Base-by-base conservation (phyloP, 441 rosid genomes). In the Adansonia gregorii region DNA sequence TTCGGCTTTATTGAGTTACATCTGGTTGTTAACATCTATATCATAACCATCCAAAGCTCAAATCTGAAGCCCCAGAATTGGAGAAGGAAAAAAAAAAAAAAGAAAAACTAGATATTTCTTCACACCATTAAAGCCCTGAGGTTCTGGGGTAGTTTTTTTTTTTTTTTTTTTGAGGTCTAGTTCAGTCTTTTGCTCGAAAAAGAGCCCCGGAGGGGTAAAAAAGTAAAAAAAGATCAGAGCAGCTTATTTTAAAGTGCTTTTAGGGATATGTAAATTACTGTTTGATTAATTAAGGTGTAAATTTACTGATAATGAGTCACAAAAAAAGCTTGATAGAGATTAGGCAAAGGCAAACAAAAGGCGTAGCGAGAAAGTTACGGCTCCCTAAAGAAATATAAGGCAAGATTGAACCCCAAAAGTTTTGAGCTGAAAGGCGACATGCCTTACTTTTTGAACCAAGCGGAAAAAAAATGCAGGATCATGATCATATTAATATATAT, bases 1-100 rank as follows among this genome's bases (percentile, higher is more conserved):
- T 31, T 64, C 4, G 14, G 15, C 46, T 63, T 31, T 14, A 24
- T 60, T 11, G 39, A 3, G 46, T 66, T 41, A 9, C 52, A n/a
- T 41, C 14, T 8, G n/a, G 17, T 1, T 24, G 35, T 74, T 14
- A 59, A 79, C 61, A 60, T 55, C 64, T 31, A 64, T 7, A 35
- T 6, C 63, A 58, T 68, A 73, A 73, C 66, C 68, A 73, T 66
- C 67, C 24, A 64, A 54, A 43, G 35, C 51, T 46, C 17, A 11
- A 35, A 4, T 20, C 46, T 27, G 10, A 63, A 73, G 61, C 22
- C 67, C 77, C 20, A 20, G 6, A 56, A 7, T 61, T 0, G 8
- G 17, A 31, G 10, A 63, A 19, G 48, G 19, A 17, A 43, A 31
- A 31, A 45, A 17, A 43, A 31, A 31, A 31, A 3, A 31, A 31